Evolutionary conservation across 768 basidiomycete genomes (phyloP).

Genomic region (Hygrophoropsis aurantiaca): DNA sequence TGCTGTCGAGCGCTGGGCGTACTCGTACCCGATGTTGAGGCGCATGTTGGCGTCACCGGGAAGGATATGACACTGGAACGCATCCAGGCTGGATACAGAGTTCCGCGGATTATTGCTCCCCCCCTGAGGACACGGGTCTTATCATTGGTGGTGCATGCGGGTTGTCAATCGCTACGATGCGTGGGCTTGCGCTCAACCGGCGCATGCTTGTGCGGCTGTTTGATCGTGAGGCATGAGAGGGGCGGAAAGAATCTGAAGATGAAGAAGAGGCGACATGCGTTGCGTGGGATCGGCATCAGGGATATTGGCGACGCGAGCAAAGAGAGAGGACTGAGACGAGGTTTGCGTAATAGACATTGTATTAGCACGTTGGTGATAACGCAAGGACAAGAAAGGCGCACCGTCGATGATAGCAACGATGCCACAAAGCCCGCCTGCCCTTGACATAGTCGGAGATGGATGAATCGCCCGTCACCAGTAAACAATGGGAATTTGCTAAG

Average conservation of each 20-base stretch:
- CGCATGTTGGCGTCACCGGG: no score
- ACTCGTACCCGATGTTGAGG: no score
- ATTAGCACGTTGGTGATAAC: background rate
- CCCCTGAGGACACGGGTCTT: no score
- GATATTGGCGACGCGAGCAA: constrained; percentile 73
- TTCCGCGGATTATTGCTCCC: constrained; percentile 4
- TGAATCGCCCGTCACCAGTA: constrained; percentile 74
- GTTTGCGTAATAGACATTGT: no score
- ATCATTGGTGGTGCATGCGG: background rate
- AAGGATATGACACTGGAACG: constrained; percentile 34
- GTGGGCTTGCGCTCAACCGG: constrained; percentile 29
- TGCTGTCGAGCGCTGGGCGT: no score
- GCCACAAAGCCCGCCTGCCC: constrained; percentile 54
- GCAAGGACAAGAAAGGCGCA: constrained; percentile 32
- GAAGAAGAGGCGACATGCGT: constrained; percentile 75
- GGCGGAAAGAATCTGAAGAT: constrained; percentile 55
- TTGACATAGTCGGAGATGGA: constrained; percentile 44
- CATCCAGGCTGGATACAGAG: constrained; percentile 29
- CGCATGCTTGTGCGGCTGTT: constrained; percentile 41
- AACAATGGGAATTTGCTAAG: constrained; percentile 73
- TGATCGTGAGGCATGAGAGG: constrained; percentile 38
- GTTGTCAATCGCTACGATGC: constrained; percentile 24
- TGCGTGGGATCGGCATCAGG: constrained; percentile 73
- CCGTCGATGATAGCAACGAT: constrained; percentile 85
- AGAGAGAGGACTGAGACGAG: constrained; percentile 66